Evolutionary conservation across 2,329 filamentous ascomycete species (phyloP), one percentile per base, ranked within the genome.

Genomic region (Chaetomiaceae sp.): DNA sequence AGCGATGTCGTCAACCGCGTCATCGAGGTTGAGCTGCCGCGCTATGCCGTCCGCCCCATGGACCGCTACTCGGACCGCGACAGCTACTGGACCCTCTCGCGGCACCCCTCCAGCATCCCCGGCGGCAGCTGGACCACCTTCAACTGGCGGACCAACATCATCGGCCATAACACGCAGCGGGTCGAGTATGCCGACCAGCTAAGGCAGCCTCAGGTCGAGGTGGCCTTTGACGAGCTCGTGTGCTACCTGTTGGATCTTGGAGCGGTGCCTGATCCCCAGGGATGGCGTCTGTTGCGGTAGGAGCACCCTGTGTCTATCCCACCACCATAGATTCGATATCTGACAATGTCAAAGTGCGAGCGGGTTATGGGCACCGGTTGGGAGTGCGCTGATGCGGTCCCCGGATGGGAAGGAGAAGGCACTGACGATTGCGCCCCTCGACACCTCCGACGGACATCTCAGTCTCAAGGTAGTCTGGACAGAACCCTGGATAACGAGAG

Each of bases 121-220:
- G 83, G 83, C 2, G 83, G 83, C 0, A 77, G 72, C 25, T 87
- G 83, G 83, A 84, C 82, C 0, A 78, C 77, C 0, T 84, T 87
- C 64, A 79, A 86, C 66, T 87, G 83, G 83, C 78, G 77, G 61
- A 77, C 77, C n/a, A 76, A 84, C 58, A 71, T 78, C 3, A 83
- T 85, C 22, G 83, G 83, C 1, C 71, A 79, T 51, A 83, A 81
- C 63, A 79, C 79, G 14, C 83, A 85, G 68, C 74, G 83, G 31
- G 73, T 86, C 36, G 81, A 85, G 64, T 87, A 85, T 59, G 78
- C 75, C 8, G 77, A 80, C 51, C 76, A 80, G 64, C 69, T 80
- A 7, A 71, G 76, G 7, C 77, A 79, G 64, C 77, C 77, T 0
- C 77, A 79, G 64, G 76, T 77, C 15, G 77, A 79, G 27, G 68